Evolutionary conservation across 345 rosid genomes (phyloP), one percentile per base, ranked within the genome.

Genomic region (Corymbia maculata): DNA sequence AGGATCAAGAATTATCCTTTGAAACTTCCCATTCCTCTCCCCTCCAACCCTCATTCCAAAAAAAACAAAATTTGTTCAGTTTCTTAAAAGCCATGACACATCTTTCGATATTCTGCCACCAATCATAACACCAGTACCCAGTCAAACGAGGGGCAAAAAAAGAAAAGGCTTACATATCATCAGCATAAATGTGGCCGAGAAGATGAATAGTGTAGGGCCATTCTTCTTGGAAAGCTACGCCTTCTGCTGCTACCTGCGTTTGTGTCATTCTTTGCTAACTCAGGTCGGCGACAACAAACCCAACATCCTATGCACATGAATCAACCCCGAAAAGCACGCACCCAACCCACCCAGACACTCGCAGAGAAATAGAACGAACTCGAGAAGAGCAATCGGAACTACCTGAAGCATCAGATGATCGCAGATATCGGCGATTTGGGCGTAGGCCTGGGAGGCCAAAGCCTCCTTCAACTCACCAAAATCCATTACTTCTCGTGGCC

Each of bases 181-280:
- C 91, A 10, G 88, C 90, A 90, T 95, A 96, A 57, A 93, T 88
- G 89, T 95, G 93, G 79, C 95, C 98, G 6, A 97, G 96, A 52
- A 96, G 97, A 91, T 95, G 98, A 89, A 97, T 92, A 14, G 92
- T 92, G 87, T 95, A 98, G 84, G 98, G 99, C 99, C 99, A 98
- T n/a, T 98, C 97, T 85, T 93, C 96, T 68, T 94, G 97, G 89
- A 93, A 96, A 24, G 94, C 87, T 85, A 92, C 59, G 70, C 98
- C 98, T 75, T 97, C 98, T 13, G 95, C 90, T 0, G 99, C 92
- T 52, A 92, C 95, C 99, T 97, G 92, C 28, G 55, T 22, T 1
- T 28, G 22, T 53, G 59, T 24, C 50, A 75, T 8, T 32, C 44
- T 32, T 50, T 42, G 44, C 51, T 22, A 87, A 64, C 50, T 52